A percentile compares a stretch with the other conserved stretches of the same genome.
phyloP scores from a whole-genome alignment of 176 grass and related monocot species.

The Triticum urartu region DNA sequence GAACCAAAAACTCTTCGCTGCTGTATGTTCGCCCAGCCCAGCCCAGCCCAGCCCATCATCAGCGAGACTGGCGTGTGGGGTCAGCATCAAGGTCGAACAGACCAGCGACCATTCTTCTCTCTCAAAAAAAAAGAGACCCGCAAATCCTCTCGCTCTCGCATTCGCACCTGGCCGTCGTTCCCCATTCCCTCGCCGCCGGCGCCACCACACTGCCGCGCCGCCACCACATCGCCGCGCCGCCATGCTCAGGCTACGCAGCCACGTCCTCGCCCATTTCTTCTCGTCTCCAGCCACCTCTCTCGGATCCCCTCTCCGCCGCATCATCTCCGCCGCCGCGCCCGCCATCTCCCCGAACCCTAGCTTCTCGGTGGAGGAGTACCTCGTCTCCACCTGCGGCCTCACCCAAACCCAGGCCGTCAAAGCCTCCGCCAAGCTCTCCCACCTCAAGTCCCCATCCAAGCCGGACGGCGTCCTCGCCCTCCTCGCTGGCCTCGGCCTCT shows the following conservation, averaged over 20 bases:
- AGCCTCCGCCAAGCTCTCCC: not conserved
- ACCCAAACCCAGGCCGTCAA: accelerated
- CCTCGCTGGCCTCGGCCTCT: not conserved
- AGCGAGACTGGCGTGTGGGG: no score
- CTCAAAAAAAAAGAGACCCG: not conserved
- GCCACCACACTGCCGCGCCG: not conserved
- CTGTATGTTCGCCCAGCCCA: no score
- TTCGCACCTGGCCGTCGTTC: no score
- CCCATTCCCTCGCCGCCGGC: not conserved
- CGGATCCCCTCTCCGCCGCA: not conserved
- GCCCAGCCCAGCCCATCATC: no score
- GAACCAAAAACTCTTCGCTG: no score
- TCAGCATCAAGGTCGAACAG: no score
- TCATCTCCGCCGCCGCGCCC: not conserved
- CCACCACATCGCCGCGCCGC: not conserved
- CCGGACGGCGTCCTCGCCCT: not conserved
- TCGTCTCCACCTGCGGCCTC: not conserved
- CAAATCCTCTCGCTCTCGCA: not conserved
- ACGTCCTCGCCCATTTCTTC: not conserved
- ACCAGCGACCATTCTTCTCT: no score
- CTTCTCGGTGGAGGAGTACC: not conserved
- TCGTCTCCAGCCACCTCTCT: not conserved
- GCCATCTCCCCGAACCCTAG: not conserved
- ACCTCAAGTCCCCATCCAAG: not conserved
- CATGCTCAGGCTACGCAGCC: not conserved